Conservation (phyloP, 2,329 filamentous ascomycete genomes). For the Rasamsonia emersonii region DNA sequence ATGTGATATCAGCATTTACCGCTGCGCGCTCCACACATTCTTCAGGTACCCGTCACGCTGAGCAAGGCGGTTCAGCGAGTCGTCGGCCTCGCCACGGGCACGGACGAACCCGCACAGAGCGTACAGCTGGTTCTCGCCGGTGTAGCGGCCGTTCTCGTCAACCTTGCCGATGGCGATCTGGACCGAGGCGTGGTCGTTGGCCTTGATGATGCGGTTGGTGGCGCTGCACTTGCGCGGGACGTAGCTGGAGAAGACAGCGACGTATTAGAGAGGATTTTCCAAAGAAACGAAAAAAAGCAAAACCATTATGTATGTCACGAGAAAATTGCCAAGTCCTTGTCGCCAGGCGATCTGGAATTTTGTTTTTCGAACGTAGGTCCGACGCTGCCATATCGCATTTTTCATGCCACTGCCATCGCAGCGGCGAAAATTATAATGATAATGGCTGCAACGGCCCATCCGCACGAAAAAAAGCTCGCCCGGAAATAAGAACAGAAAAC, state of each 20-base stretch:
- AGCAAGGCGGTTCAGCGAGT: conserved; percentile 87
- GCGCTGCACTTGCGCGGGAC: conserved; percentile 98
- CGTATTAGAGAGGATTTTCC: conserved; percentile 3
- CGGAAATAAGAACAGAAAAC: conserved; percentile 10
- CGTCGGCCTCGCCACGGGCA: conserved; percentile 95
- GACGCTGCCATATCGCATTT: too few species aligned
- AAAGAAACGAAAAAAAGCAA: neutral
- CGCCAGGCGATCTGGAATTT: conserved; percentile 4
- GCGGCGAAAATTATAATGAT: too few species aligned
- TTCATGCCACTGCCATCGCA: too few species aligned
- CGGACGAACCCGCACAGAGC: conserved; percentile 96
- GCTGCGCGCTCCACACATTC: conserved; percentile 82
- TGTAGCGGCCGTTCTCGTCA: conserved; percentile 95
- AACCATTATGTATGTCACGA: conserved; percentile 1
- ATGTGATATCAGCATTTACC: too few species aligned
- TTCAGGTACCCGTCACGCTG: conserved; percentile 96
- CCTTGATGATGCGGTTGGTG: conserved; percentile 99
- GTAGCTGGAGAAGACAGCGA: conserved; percentile 54
- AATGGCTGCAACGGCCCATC: too few species aligned
- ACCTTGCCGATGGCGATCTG: conserved; percentile 97
- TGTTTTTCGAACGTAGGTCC: too few species aligned
- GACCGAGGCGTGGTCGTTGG: conserved; percentile 98
- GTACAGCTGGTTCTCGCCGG: conserved; percentile 95
- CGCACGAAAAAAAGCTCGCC: too few species aligned
- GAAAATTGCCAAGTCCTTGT: conserved; percentile 10